A percentile compares a stretch with the other conserved stretches of the same genome.
Evolutionary conservation across 75 land plant genomes (phyloP).

Genomic region (Isoetes taiwanensis): DNA sequence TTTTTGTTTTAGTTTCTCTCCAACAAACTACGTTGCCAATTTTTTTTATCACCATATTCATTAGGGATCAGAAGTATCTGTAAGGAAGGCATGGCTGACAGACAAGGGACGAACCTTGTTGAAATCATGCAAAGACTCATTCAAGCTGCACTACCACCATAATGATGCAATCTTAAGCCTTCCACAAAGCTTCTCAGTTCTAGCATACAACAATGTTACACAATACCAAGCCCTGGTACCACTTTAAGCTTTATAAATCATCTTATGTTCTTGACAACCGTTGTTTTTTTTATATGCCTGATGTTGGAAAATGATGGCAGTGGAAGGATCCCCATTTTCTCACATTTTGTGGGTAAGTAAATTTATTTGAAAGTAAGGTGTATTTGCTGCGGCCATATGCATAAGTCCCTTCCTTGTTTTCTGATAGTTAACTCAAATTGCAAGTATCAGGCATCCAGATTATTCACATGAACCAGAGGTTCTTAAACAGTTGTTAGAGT

Average conservation of each 20-base stretch:
- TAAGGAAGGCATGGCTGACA: constrained; percentile 9
- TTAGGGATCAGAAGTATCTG: constrained; percentile 24
- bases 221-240: constrained; percentile 16
- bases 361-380: not conserved
- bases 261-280: not conserved
- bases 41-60: not conserved
- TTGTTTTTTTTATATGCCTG: not conserved
- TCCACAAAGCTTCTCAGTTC: constrained; percentile 9
- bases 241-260: not conserved
- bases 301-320: no score
- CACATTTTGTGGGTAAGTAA: constrained; percentile 23
- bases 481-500: constrained; percentile 18
- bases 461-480: constrained; percentile 19
- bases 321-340: constrained; percentile 18
- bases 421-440: not conserved
- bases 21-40: not conserved
- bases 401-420: not conserved
- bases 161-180: constrained; percentile 18
- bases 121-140: not conserved
- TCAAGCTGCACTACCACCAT: constrained; percentile 16
- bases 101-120: not conserved
- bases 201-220: constrained; percentile 21
- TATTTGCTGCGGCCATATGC: not conserved
- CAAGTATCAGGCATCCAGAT: constrained; percentile 22
- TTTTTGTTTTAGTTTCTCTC: not conserved